phyloP scores from a whole-genome alignment of 1,284 basidiomycete genomes.

The Microstroma glucosiphilum region DNA sequence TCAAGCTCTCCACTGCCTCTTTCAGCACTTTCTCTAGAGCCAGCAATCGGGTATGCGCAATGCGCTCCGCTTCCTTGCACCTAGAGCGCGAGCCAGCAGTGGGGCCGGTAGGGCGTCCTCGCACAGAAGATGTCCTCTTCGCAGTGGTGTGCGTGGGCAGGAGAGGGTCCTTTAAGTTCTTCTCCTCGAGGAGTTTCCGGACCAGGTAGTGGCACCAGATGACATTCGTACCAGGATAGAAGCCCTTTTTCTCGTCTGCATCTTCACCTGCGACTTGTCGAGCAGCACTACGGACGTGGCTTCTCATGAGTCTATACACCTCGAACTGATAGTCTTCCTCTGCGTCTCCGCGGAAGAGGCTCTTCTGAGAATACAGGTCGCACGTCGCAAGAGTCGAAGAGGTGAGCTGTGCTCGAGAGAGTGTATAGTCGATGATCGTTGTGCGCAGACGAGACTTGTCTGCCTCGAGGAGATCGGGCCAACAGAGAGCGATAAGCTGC shows the following conservation, averaged over 20 bases:
- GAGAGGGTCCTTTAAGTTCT: not conserved
- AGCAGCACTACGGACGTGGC: constrained; percentile 11
- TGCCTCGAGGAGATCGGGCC: constrained; percentile 49
- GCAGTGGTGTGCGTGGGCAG: too few species aligned
- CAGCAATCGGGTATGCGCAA: too few species aligned
- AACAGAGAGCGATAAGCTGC: not conserved
- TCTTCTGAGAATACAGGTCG: constrained; percentile 18
- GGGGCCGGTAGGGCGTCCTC: too few species aligned
- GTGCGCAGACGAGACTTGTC: constrained; percentile 60
- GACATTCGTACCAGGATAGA: constrained; percentile 1
- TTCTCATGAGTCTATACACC: constrained; percentile 80
- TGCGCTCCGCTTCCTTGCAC: too few species aligned
- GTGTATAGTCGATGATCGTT: constrained; percentile 88
- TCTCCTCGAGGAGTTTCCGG: not conserved
- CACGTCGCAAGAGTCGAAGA: constrained; percentile 47
- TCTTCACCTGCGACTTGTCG: constrained; percentile 62
- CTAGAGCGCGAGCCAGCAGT: too few species aligned
- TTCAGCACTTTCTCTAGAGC: too few species aligned
- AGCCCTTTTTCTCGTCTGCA: not conserved
- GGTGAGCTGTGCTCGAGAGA: constrained; percentile 56
- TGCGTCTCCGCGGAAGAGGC: constrained; percentile 67
- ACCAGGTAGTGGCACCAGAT: constrained; percentile 1
- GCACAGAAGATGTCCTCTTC: too few species aligned
- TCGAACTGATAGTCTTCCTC: constrained; percentile 88
- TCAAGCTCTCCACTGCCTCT: too few species aligned